These are phyloP conservation scores for Neolentinus lepideus DNA, from an alignment of 1,284 basidiomycete genomes.

Conservation along the genomic window DNA sequence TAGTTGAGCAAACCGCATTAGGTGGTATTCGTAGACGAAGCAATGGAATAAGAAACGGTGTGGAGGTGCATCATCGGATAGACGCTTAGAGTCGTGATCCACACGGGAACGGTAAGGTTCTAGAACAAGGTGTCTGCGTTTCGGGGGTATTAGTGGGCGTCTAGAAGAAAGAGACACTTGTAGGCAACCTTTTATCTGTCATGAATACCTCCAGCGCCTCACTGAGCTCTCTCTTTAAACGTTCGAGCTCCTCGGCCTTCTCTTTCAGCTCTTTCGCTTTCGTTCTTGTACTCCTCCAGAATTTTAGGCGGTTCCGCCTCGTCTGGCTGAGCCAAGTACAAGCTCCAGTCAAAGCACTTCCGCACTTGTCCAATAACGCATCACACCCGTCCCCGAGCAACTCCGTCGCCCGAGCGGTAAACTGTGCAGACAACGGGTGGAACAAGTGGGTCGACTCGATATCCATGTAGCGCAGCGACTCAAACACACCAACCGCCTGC, in stretches of 20 bases:
- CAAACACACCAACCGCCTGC: conserved; percentile 75
- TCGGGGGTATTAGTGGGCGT: neutral
- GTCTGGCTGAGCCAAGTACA: conserved; percentile 46
- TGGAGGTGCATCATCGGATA: conserved; percentile 28
- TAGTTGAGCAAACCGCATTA: conserved; percentile 18
- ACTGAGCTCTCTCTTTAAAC: conserved; percentile 32
- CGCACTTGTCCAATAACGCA: conserved; percentile 47
- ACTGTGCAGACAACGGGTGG: conserved; percentile 44
- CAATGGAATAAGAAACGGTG: conserved; percentile 63
- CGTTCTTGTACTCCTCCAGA: conserved; percentile 25
- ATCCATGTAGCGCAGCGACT: conserved; percentile 72
- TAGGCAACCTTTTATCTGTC: conserved; percentile 41
- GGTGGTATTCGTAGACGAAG: conserved; percentile 59
- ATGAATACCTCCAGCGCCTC: conserved; percentile 40
- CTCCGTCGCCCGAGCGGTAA: conserved; percentile 42
- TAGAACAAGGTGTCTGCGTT: conserved; percentile 49
- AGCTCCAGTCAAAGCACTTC: conserved; percentile 37
- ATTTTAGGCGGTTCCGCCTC: conserved; percentile 29
- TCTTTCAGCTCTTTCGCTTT: conserved; percentile 26
- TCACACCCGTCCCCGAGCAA: conserved; percentile 52
- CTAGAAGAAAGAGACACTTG: neutral
- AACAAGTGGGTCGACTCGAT: conserved; percentile 54
- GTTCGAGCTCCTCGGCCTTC: conserved; percentile 29
- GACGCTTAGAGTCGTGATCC: conserved; percentile 47
- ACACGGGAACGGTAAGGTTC: conserved; percentile 65